Evolutionary conservation across 2,329 filamentous ascomycete genomes (phyloP), one percentile per base, ranked within the genome.

Genomic region (Teratosphaeria pseudoeucalypti): DNA sequence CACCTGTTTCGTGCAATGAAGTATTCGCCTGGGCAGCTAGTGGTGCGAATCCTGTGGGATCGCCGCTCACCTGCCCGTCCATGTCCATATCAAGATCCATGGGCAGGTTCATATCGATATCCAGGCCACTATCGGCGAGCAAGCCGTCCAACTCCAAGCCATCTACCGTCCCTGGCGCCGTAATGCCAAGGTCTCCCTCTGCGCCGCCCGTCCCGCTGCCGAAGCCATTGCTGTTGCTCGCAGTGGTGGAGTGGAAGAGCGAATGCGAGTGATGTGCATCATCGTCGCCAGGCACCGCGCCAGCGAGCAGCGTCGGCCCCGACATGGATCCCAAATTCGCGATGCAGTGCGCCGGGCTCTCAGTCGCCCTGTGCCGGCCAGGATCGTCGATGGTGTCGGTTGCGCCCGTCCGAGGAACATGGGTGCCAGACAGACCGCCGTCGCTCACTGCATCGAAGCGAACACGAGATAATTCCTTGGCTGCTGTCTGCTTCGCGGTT

Each of bases 21-120:
- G 43, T 49, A n/a, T 49, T 49, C 43, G 43, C 19, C 43, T 49
- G 43, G n/a, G 43, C 43, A 19, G 43, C 43, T 12, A 54, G 53
- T 2, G 53, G 53, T 9, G 53, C 34, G 27, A 54, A 54, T 7
- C 27, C 53, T 14, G 43, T 26, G 43, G 53, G 19, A 54, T 54
- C 34, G 32, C 19, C 27, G 34, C 55, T 27, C 14, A 43, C 27
- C 55, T 57, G 61, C 62, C 26, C 64, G 19, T 49, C 43, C 62
- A 37, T 64, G 61, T 52, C 37, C 61, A 79, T 69, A 62, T 79
- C 76, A 62, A 81, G 70, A 65, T 78, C 77, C 74, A 78, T 76
- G 59, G 73, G 71, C 66, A 79, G 70, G 65, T 76, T 73, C 67
- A 76, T 74, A 63, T 77, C 74, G 61, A 78, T 71, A 66, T 79